Conservation (phyloP, 768 basidiomycete genomes). For the Butyriboletus loyo region DNA sequence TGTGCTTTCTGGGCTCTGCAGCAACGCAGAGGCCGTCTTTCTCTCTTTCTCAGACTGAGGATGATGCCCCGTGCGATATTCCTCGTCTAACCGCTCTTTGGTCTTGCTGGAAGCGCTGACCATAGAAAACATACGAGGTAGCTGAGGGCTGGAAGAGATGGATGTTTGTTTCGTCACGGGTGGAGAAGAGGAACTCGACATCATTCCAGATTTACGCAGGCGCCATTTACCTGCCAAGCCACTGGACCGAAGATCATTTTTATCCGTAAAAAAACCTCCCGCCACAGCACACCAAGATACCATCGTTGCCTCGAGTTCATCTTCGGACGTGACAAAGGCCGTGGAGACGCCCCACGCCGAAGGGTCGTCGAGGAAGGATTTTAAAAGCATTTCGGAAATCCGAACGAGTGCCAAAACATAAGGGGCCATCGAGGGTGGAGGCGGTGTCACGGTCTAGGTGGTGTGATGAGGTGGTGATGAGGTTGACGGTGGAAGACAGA, state of each 20-base stretch:
- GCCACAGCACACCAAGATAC: constrained; percentile 45
- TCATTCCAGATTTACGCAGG: constrained; percentile 17
- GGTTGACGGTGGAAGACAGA: constrained; percentile 11
- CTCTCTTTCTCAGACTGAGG: constrained; percentile 1
- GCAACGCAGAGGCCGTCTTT: neutral
- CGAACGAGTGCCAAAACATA: constrained; percentile 50
- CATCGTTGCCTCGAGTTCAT: constrained; percentile 52
- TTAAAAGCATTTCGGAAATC: constrained; percentile 50
- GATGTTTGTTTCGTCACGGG: constrained; percentile 7
- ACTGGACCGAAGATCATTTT: constrained; percentile 8
- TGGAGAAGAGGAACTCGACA: constrained; percentile 5
- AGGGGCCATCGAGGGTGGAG: constrained; percentile 49
- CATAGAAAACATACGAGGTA: constrained; percentile 11
- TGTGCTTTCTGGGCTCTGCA: neutral
- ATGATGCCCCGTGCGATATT: neutral
- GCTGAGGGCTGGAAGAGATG: constrained; percentile 2
- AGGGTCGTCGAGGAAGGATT: constrained; percentile 55
- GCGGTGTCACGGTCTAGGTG: constrained; percentile 37
- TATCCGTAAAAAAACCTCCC: constrained; percentile 38
- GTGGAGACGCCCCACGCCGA: constrained; percentile 63
- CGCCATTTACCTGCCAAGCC: constrained; percentile 22
- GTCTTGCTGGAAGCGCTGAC: constrained; percentile 2
- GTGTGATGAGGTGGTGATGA: neutral
- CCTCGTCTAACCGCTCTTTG: constrained; percentile 3
- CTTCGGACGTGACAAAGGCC: constrained; percentile 53